These are phyloP conservation scores for Backusella macrospora DNA, from an alignment of 192 early-diverging fungal genomes.

Conservation along the genomic window DNA sequence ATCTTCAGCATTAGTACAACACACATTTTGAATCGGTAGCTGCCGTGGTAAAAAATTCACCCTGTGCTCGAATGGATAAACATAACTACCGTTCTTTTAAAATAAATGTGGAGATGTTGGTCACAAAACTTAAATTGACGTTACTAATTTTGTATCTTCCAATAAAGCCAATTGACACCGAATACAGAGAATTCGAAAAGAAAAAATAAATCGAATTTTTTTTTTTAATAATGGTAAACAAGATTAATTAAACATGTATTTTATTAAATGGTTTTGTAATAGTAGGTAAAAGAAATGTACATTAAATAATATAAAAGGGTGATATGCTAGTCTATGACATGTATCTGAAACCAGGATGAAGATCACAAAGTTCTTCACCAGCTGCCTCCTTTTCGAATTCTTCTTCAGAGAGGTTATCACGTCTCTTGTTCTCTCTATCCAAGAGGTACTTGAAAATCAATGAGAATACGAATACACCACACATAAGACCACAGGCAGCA, in stretches of 20 bases:
- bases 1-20: too few species aligned
- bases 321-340: conserved; percentile 20
- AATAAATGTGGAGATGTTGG: not conserved
- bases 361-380: conserved; percentile 51
- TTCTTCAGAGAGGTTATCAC: conserved; percentile 56
- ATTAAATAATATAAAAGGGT: not conserved
- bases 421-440: conserved; percentile 61
- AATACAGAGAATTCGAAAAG: not conserved
- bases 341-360: conserved; percentile 44
- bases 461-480: conserved; percentile 50
- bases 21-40: too few species aligned
- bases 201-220: not conserved
- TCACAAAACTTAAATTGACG: not conserved
- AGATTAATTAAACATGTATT: not conserved
- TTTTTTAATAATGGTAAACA: not conserved
- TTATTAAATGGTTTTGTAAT: conserved; percentile 3
- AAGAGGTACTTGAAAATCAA: conserved; percentile 54
- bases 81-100: not conserved
- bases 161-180: not conserved
- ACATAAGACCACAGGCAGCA: conserved; percentile 54
- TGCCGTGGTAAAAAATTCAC: not conserved
- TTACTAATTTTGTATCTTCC: not conserved
- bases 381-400: conserved; percentile 42
- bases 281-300: conserved; percentile 6
- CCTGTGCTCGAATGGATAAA: not conserved